A percentile compares a stretch with the other conserved stretches of the same genome.
Conservation (phyloP, 2,329 filamentous ascomycete species). For the Aspergillus cejpii region DNA sequence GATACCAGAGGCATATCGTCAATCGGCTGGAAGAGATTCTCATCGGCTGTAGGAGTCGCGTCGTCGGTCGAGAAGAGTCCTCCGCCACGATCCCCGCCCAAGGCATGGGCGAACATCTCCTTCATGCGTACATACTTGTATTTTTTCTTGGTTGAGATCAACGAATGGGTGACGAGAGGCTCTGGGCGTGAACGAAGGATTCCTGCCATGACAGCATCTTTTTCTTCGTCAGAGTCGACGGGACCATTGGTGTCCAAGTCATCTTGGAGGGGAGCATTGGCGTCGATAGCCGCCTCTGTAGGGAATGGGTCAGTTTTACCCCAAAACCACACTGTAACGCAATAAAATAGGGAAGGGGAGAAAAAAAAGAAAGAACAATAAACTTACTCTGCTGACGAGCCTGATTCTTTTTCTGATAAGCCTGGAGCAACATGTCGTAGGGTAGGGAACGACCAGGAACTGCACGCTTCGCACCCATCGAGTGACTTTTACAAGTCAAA, state of each 20-base stretch:
- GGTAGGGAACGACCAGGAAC: constrained; percentile 81
- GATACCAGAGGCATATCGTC: constrained; percentile 23
- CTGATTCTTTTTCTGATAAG: constrained; percentile 96
- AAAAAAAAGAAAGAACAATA: constrained; percentile 2
- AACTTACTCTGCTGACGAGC: constrained; percentile 87
- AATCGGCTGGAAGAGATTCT: constrained; percentile 30
- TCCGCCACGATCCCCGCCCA: constrained; percentile 46
- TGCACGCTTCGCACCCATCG: constrained; percentile 87
- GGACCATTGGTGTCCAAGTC: constrained; percentile 73
- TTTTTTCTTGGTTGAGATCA: constrained; percentile 47
- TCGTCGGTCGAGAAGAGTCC: constrained; percentile 41
- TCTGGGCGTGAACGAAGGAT: constrained; percentile 68
- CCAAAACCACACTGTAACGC: constrained; percentile 5
- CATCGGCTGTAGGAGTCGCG: constrained; percentile 25
- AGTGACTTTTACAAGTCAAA: constrained; percentile 87
- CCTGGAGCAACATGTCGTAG: constrained; percentile 83
- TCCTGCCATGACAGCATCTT: constrained; percentile 77
- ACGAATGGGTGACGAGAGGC: constrained; percentile 62
- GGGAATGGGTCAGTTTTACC: constrained; percentile 5
- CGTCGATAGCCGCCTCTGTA: constrained; percentile 84
- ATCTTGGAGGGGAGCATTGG: constrained; percentile 83
- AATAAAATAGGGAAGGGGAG: constrained; percentile 17
- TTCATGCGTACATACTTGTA: constrained; percentile 59
- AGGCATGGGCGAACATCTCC: constrained; percentile 55
- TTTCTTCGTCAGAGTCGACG: constrained; percentile 92